Base-by-base conservation (phyloP, 1,139 yeast species). In the Hemisphaericaspora xylanilytica region DNA sequence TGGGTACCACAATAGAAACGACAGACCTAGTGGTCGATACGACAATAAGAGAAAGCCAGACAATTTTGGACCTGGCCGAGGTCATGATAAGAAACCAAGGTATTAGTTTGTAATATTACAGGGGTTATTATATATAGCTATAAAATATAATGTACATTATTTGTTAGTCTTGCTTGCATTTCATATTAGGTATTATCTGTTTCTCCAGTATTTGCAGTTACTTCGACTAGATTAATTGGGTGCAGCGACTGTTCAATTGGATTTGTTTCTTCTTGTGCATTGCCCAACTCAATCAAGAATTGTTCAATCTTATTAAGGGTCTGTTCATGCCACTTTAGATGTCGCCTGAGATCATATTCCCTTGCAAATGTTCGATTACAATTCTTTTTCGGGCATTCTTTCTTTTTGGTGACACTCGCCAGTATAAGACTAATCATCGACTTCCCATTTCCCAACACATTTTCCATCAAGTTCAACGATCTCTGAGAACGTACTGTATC, bases 291-390 rank as follows among this genome's bases (percentile, higher is more conserved):
- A 6, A 49, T 50, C 43, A 71, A 56, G 39, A 60, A 70, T 8
- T 45, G 44, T 39, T 65, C 67, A 10, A 70, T 59, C 46, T 58
- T 63, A 32, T 46, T 46, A 41, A 63, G 49, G 27, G 68, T 67
- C 16, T 59, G 59, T 9, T 67, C 65, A 51, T 80, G 86, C 83
- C 84, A 78, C 29, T 55, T 58, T 36, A 80, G 47, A 52, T 81
- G 87, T 34, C 84, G 63, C 16, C 56, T 53, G 27, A 78, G 55
- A 50, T 79, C 84, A 47, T 70, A 67, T 0, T 69, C 67, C 41
- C 72, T 61, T 14, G 67, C 59, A 50, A 79, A 80, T 21, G 55
- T 56, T 28, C 83, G 58, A 22, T 54, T 59, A 52, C 87, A 81
- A 34, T 66, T 66, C 13, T 49, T 53, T 40, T 63, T 69, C 1